These are phyloP conservation scores for Fomitopsis palustris DNA, from an alignment of 1,284 basidiomycete species.

Conservation along the genomic window DNA sequence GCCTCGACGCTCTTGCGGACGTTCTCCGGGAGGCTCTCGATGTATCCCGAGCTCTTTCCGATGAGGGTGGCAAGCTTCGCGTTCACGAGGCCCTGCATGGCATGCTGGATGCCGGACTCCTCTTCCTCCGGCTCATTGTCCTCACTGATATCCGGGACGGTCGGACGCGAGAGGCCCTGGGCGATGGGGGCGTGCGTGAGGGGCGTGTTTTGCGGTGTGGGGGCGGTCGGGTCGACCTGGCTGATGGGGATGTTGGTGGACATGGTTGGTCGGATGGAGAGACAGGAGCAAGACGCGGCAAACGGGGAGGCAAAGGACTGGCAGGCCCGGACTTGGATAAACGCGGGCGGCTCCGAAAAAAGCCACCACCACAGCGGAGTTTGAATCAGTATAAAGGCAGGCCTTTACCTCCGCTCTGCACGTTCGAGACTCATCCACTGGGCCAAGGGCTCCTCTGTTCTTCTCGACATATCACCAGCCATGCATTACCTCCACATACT, in stretches of 20 bases:
- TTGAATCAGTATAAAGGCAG: conserved; percentile 10
- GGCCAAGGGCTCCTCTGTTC: not conserved
- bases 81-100: conserved; percentile 61
- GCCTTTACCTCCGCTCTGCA: not conserved
- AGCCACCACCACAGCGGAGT: conserved; percentile 18
- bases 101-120: conserved; percentile 38
- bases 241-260: conserved; percentile 46
- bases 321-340: conserved; percentile 6
- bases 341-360: conserved; percentile 11
- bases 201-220: conserved; percentile 83
- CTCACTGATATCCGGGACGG: conserved; percentile 68
- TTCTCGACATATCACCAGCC: not conserved
- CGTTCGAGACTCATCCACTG: not conserved
- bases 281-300: conserved; percentile 5
- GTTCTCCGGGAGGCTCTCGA: conserved; percentile 81
- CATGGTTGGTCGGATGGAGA: conserved; percentile 31
- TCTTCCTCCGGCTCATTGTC: conserved; percentile 57
- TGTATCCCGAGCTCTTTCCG: conserved; percentile 81
- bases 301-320: not conserved
- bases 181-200: conserved; percentile 68
- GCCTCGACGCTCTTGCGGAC: conserved; percentile 88
- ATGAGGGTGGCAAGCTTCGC: conserved; percentile 65
- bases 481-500: not conserved
- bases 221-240: conserved; percentile 52
- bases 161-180: conserved; percentile 61